A percentile compares a stretch with the other conserved stretches of the same genome.
phyloP scores from a whole-genome alignment of 2,329 filamentous ascomycete genomes.

The Ceratocystis harringtonii region DNA sequence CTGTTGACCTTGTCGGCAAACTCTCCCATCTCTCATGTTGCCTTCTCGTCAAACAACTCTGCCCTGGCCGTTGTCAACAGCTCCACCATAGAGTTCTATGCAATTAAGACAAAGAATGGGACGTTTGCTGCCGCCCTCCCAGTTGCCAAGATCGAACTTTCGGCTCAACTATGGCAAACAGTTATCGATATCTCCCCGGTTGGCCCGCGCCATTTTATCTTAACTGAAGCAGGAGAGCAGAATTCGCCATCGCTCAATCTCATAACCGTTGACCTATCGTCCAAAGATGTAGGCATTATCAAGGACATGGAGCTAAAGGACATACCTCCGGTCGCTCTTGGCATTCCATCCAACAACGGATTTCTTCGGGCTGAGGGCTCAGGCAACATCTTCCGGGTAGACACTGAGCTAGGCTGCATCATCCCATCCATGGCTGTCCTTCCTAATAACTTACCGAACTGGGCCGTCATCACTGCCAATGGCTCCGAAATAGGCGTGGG shows the following conservation, averaged over 20 bases:
- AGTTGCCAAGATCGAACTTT: slow-evolving; percentile 3
- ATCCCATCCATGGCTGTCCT: slow-evolving; percentile 22
- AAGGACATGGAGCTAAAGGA: background rate
- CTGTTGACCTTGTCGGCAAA: slow-evolving; percentile 54
- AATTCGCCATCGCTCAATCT: background rate
- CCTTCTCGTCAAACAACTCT: slow-evolving; percentile 50
- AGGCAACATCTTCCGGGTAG: slow-evolving; percentile 10
- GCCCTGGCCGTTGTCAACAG: slow-evolving; percentile 59
- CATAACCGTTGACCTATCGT: background rate
- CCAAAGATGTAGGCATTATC: background rate
- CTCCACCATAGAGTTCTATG: slow-evolving; percentile 50
- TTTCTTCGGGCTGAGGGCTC: slow-evolving; percentile 6
- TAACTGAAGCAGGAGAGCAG: background rate
- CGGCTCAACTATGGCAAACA: background rate
- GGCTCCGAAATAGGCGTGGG: slow-evolving; percentile 38
- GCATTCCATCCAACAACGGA: slow-evolving; percentile 9
- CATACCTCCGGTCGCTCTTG: background rate
- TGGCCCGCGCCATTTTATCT: slow-evolving; percentile 6
- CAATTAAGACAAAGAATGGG: slow-evolving; percentile 49
- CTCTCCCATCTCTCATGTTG: slow-evolving; percentile 55
- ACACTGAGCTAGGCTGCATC: slow-evolving; percentile 3
- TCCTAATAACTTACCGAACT: slow-evolving; percentile 25
- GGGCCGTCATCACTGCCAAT: slow-evolving; percentile 33
- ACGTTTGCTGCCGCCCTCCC: slow-evolving; percentile 20
- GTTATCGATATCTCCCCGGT: slow-evolving; percentile 7